Evolutionary conservation across 495 filamentous ascomycete species (phyloP).

Genomic region (Melanomma pulvis-pyrius): DNA sequence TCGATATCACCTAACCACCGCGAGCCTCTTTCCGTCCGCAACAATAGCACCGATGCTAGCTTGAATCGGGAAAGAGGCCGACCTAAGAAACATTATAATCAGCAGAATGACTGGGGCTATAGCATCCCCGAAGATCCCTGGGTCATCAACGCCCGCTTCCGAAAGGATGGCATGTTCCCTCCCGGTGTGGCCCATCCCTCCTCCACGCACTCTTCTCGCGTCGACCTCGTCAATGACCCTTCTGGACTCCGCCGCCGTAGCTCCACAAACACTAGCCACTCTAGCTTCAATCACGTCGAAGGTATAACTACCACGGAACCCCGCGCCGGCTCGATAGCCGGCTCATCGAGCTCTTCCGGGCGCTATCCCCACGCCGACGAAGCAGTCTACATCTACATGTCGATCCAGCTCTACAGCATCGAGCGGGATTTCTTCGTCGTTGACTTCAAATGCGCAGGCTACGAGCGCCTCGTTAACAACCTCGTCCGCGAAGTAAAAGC

Average conservation of each 20-base stretch:
- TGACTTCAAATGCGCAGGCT: conserved; percentile 98
- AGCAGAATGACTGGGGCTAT: conserved; percentile 58
- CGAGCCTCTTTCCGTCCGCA: conserved; percentile 29
- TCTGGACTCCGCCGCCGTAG: conserved; percentile 48
- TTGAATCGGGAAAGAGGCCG: conserved; percentile 15
- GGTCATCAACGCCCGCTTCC: conserved; percentile 89
- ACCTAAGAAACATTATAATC: conserved; percentile 37
- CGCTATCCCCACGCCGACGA: conserved; percentile 44
- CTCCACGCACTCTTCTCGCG: conserved; percentile 60
- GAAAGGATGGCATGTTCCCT: conserved; percentile 69
- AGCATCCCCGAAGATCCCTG: conserved; percentile 90
- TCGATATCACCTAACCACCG: conserved; percentile 20
- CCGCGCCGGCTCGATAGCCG: background rate
- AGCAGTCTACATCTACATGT: conserved; percentile 80
- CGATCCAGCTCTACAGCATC: conserved; percentile 95
- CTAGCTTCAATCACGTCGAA: conserved; percentile 23
- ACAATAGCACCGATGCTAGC: conserved; percentile 13
- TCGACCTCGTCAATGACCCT: conserved; percentile 53
- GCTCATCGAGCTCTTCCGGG: background rate
- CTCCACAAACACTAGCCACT: conserved; percentile 48
- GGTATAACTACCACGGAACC: conserved; percentile 4
- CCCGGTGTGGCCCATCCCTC: conserved; percentile 55
- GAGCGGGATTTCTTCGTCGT: conserved; percentile 93
- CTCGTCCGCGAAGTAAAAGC: conserved; percentile 41
- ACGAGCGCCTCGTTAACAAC: conserved; percentile 70